Evolutionary conservation across 2,329 filamentous ascomycete species (phyloP), one percentile per base, ranked within the genome.

Genomic region (Rutstroemia sp.): DNA sequence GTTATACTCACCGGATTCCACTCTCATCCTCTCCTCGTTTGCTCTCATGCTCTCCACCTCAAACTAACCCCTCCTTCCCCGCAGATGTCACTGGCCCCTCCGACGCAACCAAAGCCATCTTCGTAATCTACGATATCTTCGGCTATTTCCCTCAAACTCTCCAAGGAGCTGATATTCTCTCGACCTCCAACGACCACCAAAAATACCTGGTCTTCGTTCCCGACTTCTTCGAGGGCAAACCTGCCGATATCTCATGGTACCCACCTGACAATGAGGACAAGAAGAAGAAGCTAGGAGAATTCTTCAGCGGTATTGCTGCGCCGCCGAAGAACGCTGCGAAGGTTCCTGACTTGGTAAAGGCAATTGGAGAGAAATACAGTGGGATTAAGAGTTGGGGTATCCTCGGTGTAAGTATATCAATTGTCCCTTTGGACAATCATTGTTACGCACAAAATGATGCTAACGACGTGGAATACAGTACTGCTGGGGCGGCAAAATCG

Each of bases 171-270:
- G 86, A 89, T 65, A 88, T 82, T 63, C 73, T 87, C 23, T 76
- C 81, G 46, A 74, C 73, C 47, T 75, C 76, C 59, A 76, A 81
- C 65, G 51, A 64, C 21, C 68, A 75, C 72, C 80, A 75, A 70
- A 82, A 88, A 67, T 94, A 95, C 76, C 84, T 84, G 64, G 88
- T 96, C 63, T 91, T 92, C 73, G 92, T 96, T 61, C 92, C 92
- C 27, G 92, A 96, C 74, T 92, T 89, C 79, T 95, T 96, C 76
- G 80, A 88, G 58, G 91, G 89, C 69, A 63, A 65, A 4, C 63
- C 64, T 44, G 69, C 30, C 51, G 38, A 82, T 77, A 58, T 78
- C 80, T 56, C 64, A 23, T 78, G 78, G 73, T 66, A 57, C 12
- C 86, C 86, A 2, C 80, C 84, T 23, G 70, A 73, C 19, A 87